phyloP scores from a whole-genome alignment of 1,139 yeast genomes.

The Sugiyamaella japonica region DNA sequence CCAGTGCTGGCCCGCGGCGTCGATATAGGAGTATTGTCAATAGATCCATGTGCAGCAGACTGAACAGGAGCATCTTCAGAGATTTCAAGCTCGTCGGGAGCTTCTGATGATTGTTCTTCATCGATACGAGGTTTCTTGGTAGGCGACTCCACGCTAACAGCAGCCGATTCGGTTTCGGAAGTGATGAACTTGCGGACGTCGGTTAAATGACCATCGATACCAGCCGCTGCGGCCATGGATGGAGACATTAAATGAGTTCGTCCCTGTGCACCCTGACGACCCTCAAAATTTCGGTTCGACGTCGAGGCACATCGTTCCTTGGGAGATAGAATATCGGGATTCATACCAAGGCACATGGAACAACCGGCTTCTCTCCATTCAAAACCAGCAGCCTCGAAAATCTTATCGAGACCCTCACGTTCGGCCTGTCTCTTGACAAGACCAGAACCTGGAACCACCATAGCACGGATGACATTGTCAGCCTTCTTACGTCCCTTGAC shows the following conservation, averaged over 20 bases:
- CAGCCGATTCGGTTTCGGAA: slow-evolving; percentile 62
- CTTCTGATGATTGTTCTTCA: slow-evolving; percentile 14
- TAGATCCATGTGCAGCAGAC: slow-evolving; percentile 34
- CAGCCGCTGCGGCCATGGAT: slow-evolving; percentile 99
- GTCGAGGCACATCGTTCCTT: slow-evolving; percentile 98
- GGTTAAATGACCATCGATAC: slow-evolving; percentile 83
- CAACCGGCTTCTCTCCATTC: slow-evolving; percentile 99
- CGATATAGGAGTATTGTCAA: slow-evolving; percentile 34
- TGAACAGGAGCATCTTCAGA: slow-evolving; percentile 31
- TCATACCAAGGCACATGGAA: slow-evolving; percentile 99
- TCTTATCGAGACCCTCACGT: slow-evolving; percentile 87
- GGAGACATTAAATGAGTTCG: slow-evolving; percentile 98
- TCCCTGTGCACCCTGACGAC: slow-evolving; percentile 97
- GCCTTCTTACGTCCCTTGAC: slow-evolving; percentile 92
- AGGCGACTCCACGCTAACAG: slow-evolving; percentile 48
- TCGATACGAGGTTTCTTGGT: slow-evolving; percentile 26
- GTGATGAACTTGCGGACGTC: slow-evolving; percentile 80
- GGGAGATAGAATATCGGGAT: slow-evolving; percentile 93
- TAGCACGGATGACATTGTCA: slow-evolving; percentile 70
- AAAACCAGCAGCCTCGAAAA: slow-evolving; percentile 89
- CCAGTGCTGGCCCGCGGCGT: slow-evolving; percentile 46
- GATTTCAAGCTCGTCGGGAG: slow-evolving; percentile 23
- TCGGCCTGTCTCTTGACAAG: slow-evolving; percentile 92
- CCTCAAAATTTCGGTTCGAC: slow-evolving; percentile 97
- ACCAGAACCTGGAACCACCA: slow-evolving; percentile 98